Conservation (phyloP, 2,329 filamentous ascomycete genomes). For the Colletotrichum sp. region DNA sequence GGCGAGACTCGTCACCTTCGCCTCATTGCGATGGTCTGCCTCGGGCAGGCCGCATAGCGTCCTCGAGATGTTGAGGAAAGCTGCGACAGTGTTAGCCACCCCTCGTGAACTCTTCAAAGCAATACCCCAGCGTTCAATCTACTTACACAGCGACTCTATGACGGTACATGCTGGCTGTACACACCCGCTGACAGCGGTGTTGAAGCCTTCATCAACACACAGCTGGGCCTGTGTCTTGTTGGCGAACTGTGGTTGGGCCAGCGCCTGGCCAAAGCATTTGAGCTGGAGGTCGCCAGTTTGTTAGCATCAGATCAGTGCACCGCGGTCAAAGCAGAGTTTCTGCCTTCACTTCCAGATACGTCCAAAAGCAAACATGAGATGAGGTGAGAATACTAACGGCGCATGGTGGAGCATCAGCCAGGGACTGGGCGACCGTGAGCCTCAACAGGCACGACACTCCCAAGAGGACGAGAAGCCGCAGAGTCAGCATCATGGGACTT, state of each 20-base stretch:
- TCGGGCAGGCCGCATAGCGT: not conserved
- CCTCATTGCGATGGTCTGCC: not conserved
- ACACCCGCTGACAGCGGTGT: not conserved
- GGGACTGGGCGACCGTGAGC: not conserved
- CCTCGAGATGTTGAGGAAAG: conserved; percentile 6
- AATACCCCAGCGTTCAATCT: accelerated
- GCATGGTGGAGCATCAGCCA: not conserved
- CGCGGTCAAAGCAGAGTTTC: not conserved
- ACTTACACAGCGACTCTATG: not conserved
- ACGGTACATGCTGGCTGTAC: not conserved
- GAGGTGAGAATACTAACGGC: not conserved
- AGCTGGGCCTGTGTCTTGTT: not conserved
- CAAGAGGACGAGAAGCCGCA: not conserved
- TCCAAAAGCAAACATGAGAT: not conserved
- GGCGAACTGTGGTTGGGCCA: not conserved
- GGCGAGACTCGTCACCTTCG: not conserved
- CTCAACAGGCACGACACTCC: not conserved
- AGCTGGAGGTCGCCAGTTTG: not conserved
- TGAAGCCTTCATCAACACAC: conserved; percentile 2
- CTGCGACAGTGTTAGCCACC: not conserved
- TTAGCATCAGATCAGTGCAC: not conserved
- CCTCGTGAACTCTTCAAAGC: not conserved
- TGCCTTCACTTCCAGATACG: not conserved
- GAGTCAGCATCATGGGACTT: not conserved
- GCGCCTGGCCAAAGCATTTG: not conserved